Conservation (phyloP, 169 alveolate genomes). For the Babesia ovis region DNA sequence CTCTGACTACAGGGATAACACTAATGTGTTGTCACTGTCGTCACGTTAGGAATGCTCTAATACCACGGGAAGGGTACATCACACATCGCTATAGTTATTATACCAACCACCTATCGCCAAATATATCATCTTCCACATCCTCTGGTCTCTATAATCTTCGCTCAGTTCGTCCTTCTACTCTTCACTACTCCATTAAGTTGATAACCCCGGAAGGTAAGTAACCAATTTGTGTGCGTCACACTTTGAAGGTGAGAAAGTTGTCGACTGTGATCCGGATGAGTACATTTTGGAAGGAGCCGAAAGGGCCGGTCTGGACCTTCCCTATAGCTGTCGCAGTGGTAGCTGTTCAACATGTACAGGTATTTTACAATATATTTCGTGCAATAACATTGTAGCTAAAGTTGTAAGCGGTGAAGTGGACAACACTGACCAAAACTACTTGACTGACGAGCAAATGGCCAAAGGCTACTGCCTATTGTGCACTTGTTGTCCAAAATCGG, state of each 20-base stretch:
- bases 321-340: conserved; percentile 86
- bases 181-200: conserved; percentile 27
- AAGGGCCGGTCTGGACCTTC: conserved; percentile 82
- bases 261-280: conserved; percentile 83
- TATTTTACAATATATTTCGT: not conserved
- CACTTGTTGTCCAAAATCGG: conserved; percentile 82
- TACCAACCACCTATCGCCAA: not conserved
- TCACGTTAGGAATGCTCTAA: not conserved
- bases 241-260: conserved; percentile 71
- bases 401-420: conserved; percentile 77
- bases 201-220: conserved; percentile 52
- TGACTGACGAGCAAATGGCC: conserved; percentile 76
- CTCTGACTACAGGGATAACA: not conserved
- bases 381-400: conserved; percentile 58
- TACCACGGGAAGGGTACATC: not conserved
- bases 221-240: not conserved
- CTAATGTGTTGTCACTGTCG: not conserved
- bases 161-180: conserved; percentile 1
- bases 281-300: conserved; percentile 86
- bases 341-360: conserved; percentile 86
- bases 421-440: conserved; percentile 81
- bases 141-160: not conserved
- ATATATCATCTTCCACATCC: not conserved
- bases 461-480: conserved; percentile 79
- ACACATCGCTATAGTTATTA: not conserved